phyloP scores from a whole-genome alignment of 2,329 filamentous ascomycete genomes.

The Malbranchea cinnamomea region DNA sequence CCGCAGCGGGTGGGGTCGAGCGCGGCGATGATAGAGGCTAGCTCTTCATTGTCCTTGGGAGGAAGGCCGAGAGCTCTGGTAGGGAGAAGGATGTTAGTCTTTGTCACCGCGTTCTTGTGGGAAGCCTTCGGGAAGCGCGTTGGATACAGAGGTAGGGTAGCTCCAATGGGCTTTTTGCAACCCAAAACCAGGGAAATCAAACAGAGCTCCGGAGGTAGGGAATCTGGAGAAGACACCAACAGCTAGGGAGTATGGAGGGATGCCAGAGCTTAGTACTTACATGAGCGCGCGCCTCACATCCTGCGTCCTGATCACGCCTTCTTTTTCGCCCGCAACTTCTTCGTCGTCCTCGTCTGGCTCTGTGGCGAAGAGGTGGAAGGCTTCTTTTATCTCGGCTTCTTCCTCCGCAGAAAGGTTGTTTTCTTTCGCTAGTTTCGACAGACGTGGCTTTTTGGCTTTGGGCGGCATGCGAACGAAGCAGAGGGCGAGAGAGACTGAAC shows the following conservation, averaged over 20 bases:
- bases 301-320: slow-evolving; percentile 51
- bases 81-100: slow-evolving; percentile 1
- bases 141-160: neutral
- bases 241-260: neutral
- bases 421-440: slow-evolving; percentile 83
- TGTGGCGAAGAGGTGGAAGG: slow-evolving; percentile 62
- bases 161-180: too few relatives aligned
- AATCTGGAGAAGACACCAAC: too few relatives aligned
- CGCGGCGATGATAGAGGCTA: slow-evolving; percentile 61
- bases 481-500: too few relatives aligned
- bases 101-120: slow-evolving; percentile 1
- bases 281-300: slow-evolving; percentile 59
- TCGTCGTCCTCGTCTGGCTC: slow-evolving; percentile 22
- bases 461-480: too few relatives aligned
- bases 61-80: slow-evolving; percentile 66
- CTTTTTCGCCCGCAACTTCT: slow-evolving; percentile 54
- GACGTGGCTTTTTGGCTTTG: slow-evolving; percentile 35
- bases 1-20: slow-evolving; percentile 74
- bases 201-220: too few relatives aligned
- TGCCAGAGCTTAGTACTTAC: slow-evolving; percentile 42
- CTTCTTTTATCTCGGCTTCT: slow-evolving; percentile 81
- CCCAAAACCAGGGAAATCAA: too few relatives aligned
- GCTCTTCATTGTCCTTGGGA: slow-evolving; percentile 48
- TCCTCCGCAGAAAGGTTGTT: slow-evolving; percentile 72
- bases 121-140: too few relatives aligned